Evolutionary conservation across 2,329 filamentous ascomycete genomes (phyloP).

Genomic region (Xylariaceae sp.): DNA sequence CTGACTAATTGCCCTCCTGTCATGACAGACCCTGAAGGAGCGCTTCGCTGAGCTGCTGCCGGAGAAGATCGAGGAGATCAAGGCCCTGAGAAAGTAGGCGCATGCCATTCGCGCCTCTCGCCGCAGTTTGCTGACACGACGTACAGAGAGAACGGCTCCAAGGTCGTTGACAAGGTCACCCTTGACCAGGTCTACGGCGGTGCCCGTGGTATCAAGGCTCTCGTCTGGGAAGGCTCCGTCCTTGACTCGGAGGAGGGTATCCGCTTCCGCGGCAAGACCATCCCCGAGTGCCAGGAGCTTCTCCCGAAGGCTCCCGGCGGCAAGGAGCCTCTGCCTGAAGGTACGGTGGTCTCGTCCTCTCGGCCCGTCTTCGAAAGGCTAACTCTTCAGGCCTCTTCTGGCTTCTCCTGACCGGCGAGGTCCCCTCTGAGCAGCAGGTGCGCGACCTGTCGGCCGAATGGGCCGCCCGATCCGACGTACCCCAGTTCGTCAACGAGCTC

Average conservation of each 20-base stretch:
- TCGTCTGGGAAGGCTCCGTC: conserved; percentile 98
- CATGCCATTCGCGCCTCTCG: conserved; percentile 9
- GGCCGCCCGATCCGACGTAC: conserved; percentile 93
- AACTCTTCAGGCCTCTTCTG: conserved; percentile 72
- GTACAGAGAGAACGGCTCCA: conserved; percentile 81
- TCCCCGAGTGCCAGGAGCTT: conserved; percentile 95
- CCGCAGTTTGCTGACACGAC: conserved; percentile 18
- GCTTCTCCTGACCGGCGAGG: conserved; percentile 96
- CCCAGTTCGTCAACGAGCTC: conserved; percentile 98
- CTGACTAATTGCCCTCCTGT: conserved; percentile 16
- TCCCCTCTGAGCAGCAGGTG: conserved; percentile 96
- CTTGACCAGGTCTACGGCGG: conserved; percentile 99
- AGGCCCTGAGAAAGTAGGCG: conserved; percentile 89
- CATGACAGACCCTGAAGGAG: conserved; percentile 81
- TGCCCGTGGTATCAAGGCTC: conserved; percentile 96
- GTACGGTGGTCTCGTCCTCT: conserved; percentile 30
- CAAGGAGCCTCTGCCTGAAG: conserved; percentile 94
- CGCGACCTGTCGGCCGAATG: conserved; percentile 97
- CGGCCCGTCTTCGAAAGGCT: conserved; percentile 3
- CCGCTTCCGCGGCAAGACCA: conserved; percentile 98
- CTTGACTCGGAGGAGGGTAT: conserved; percentile 98
- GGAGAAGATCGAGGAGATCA: conserved; percentile 97
- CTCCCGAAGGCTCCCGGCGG: conserved; percentile 96
- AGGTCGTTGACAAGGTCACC: conserved; percentile 94
- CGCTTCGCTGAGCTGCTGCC: conserved; percentile 94